Evolutionary conservation across 805 yeast genomes (phyloP).

Genomic region (Ogataea henricii): DNA sequence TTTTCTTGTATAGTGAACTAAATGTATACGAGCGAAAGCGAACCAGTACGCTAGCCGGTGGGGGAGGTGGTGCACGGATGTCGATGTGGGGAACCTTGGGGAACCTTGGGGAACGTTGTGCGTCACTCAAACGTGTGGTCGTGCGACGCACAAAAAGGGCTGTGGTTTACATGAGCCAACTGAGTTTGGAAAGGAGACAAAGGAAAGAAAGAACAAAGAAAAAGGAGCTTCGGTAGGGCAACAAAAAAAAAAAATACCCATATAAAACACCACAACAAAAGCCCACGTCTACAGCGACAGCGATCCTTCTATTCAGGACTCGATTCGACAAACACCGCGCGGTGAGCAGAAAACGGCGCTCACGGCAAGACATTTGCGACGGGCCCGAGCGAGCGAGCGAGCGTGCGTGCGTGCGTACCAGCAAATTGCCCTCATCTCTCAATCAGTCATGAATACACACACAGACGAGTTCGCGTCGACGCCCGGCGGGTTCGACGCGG

Average conservation of each 20-base stretch:
- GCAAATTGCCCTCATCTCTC: not conserved
- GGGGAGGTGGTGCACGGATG: too few species aligned
- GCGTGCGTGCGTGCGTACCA: not conserved
- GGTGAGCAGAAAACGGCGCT: slow-evolving; percentile 2
- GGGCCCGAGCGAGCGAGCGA: slow-evolving; percentile 4
- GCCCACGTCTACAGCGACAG: not conserved
- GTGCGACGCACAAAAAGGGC: not conserved
- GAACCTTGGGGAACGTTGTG: too few species aligned
- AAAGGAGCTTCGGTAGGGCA: not conserved
- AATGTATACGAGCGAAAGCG: too few species aligned
- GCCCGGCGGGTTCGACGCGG: slow-evolving; percentile 13
- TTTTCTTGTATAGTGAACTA: not conserved
- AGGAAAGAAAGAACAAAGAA: not conserved
- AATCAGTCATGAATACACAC: slow-evolving; percentile 10
- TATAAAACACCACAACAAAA: not conserved
- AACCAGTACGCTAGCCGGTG: too few species aligned
- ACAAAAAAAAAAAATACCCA: not conserved
- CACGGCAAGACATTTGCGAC: slow-evolving; percentile 6
- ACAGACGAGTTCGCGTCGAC: slow-evolving; percentile 12
- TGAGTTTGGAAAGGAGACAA: slow-evolving; percentile 1
- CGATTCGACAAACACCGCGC: not conserved
- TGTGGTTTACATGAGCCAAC: slow-evolving; percentile 1
- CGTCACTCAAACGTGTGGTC: not conserved
- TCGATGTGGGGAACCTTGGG: too few species aligned
- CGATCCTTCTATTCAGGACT: not conserved